phyloP scores from a whole-genome alignment of 2,329 filamentous ascomycete species.

The Tympanopsis confertula region DNA sequence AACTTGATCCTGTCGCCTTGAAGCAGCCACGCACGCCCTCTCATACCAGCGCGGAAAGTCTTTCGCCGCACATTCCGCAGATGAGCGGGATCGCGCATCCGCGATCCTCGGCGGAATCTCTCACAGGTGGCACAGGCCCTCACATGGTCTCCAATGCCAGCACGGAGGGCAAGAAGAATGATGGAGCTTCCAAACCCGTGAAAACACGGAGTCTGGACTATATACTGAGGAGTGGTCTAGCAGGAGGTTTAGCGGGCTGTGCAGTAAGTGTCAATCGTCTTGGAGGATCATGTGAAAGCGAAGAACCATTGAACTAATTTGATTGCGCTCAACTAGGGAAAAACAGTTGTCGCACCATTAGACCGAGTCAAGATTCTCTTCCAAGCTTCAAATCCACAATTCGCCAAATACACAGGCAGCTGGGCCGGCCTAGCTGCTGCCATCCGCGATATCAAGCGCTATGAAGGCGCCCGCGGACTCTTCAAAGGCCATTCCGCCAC shows the following conservation, averaged over 20 bases:
- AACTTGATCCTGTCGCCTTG: not conserved
- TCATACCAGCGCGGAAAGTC: not conserved
- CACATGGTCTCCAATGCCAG: not conserved
- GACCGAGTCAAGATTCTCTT: slow-evolving; percentile 98
- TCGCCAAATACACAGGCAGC: slow-evolving; percentile 80
- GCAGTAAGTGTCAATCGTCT: slow-evolving; percentile 51
- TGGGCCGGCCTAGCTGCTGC: slow-evolving; percentile 77
- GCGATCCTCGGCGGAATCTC: not conserved
- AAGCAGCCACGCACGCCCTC: not conserved
- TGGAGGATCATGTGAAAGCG: too few relatives aligned
- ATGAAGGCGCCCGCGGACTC: slow-evolving; percentile 65
- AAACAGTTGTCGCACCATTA: slow-evolving; percentile 88
- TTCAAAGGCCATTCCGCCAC: slow-evolving; percentile 94
- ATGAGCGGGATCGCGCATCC: not conserved
- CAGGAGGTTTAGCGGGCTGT: slow-evolving; percentile 83
- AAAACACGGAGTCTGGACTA: slow-evolving; percentile 63
- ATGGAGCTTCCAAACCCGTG: too few relatives aligned
- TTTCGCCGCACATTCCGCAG: not conserved
- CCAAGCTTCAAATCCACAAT: slow-evolving; percentile 87
- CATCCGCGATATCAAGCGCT: slow-evolving; percentile 69
- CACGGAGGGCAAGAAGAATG: not conserved
- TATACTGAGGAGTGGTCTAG: slow-evolving; percentile 69
- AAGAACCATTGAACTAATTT: too few relatives aligned
- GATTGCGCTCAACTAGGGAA: slow-evolving; percentile 72
- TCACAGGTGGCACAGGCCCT: not conserved